Conservation (phyloP, 169 alveolate species). For the Fabrea salina region DNA sequence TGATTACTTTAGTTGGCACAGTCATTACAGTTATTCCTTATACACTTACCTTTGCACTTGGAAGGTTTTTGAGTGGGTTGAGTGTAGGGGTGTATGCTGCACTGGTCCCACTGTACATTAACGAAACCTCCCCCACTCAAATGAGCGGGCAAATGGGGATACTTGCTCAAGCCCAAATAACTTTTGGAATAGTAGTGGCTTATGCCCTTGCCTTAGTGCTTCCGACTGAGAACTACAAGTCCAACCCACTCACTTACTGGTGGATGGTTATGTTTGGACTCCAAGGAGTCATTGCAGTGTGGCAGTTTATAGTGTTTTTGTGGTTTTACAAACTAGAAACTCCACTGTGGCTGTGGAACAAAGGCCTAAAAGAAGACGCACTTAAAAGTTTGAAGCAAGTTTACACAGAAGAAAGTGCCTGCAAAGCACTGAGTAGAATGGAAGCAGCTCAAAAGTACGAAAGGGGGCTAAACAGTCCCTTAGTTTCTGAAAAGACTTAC, state of each 20-base stretch:
- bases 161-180: background rate
- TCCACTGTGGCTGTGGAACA: conserved; percentile 19
- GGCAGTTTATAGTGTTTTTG: background rate
- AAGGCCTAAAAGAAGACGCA: background rate
- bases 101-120: background rate
- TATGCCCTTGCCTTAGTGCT: conserved; percentile 7
- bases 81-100: background rate
- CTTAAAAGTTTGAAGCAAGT: background rate
- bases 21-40: background rate
- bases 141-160: conserved; percentile 21
- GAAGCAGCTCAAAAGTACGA: no score
- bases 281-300: background rate
- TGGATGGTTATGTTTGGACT: background rate
- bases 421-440: no score
- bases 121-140: background rate
- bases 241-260: background rate
- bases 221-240: conserved; percentile 19
- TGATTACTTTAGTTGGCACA: background rate
- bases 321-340: background rate
- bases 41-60: background rate
- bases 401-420: conserved; percentile 5
- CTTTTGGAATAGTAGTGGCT: background rate
- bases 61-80: background rate
- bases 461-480: no score
- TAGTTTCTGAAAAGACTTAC: no score